Base-by-base conservation (phyloP, 2,329 filamentous ascomycete species). In the Hypocrella siamensis region DNA sequence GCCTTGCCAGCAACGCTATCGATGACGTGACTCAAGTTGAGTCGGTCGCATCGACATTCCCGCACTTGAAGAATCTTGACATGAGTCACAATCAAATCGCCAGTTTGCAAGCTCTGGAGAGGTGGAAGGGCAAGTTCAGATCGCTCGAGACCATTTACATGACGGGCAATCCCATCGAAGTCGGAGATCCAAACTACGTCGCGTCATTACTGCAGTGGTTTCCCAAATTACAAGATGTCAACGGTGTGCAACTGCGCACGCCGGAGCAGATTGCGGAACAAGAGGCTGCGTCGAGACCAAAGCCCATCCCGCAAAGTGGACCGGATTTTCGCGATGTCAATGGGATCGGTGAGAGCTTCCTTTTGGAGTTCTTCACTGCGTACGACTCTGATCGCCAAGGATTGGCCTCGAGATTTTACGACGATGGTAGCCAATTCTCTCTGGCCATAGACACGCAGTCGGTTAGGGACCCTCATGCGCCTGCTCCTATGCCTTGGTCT, bases 51-150 rank as follows among this genome's bases (percentile, higher is more conserved):
- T 69, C 73, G 32, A 84, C 81, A 1, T 81, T 96, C 33, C 84
- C 86, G 1, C 79, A 86, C 38, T 63, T 96, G 37, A 77, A 83
- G 49, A 86, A 93, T 42, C 71, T 98, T 10, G 88, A 94, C 42
- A 68, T 96, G 17, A 90, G 83, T 33, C 72, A 77, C 48, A 96
- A 96, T 56, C 70, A 75, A 26, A 72, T 98, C 44, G 63, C 67
- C 36, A 72, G 70, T 31, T 54, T 84, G 31, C 70, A 74, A 35
- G 68, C 70, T 8, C 54, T 98, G 29, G 68, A 75, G 32, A 68
- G 64, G 19, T 94, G 85, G 85, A 77, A 77, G 37, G 71, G 75
- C 47, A 83, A 80, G 34, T 86, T 96, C 46, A 73, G 67, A 32
- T 62, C 74, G 35, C 66, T 96, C 9, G 75, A 93, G 47, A 86